A percentile compares a stretch with the other conserved stretches of the same genome.
phyloP scores from a whole-genome alignment of 495 filamentous ascomycete genomes.

The Penicillium cinerascens region DNA sequence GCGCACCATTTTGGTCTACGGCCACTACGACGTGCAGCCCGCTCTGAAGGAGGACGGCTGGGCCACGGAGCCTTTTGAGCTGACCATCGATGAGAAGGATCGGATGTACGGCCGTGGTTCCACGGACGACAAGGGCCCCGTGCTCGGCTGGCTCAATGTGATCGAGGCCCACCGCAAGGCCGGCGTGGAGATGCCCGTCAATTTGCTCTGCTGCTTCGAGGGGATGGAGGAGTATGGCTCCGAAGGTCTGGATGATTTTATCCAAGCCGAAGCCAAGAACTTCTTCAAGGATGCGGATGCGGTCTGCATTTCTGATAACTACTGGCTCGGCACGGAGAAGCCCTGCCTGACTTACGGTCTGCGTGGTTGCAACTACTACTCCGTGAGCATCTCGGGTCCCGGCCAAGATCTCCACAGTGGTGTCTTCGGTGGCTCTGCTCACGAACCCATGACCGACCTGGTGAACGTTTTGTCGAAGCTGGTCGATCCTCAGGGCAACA shows the following conservation, averaged over 20 bases:
- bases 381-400: conserved; percentile 79
- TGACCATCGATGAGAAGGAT: conserved; percentile 82
- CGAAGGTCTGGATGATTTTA: conserved; percentile 93
- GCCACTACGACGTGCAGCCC: conserved; percentile 98
- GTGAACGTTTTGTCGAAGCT: conserved; percentile 74
- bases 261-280: conserved; percentile 79
- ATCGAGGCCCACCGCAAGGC: conserved; percentile 97
- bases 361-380: conserved; percentile 97
- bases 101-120: conserved; percentile 94
- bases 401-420: conserved; percentile 93
- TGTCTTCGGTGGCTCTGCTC: conserved; percentile 91
- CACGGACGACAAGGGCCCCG: conserved; percentile 98
- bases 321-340: conserved; percentile 98
- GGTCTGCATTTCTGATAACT: conserved; percentile 98
- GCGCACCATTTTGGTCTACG: conserved; percentile 93
- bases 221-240: conserved; percentile 99
- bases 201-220: conserved; percentile 99
- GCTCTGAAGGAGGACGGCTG: conserved; percentile 92
- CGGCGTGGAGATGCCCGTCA: conserved; percentile 91
- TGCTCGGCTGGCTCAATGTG: conserved; percentile 95
- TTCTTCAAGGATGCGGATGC: conserved; percentile 95
- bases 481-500: conserved; percentile 86
- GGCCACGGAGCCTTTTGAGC: conserved; percentile 90
- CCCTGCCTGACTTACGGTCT: conserved; percentile 97
- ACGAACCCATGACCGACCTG: conserved; percentile 98